phyloP scores from a whole-genome alignment of 257 asterid genomes.

The Solanum pimpinellifolium region DNA sequence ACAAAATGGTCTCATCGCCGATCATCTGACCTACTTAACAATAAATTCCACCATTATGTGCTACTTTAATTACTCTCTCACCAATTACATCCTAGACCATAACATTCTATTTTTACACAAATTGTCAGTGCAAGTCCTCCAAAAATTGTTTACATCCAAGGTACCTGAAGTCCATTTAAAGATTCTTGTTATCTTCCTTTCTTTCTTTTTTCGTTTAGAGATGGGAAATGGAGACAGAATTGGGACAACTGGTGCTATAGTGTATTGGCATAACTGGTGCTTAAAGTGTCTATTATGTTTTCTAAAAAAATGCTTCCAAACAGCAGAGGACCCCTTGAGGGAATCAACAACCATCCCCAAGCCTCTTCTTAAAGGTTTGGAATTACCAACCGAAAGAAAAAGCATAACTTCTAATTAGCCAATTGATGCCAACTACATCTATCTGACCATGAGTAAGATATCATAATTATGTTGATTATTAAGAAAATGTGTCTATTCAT shows the following conservation, averaged over 20 bases:
- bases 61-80: neutral
- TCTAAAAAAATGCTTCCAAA: neutral
- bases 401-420: neutral
- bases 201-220: neutral
- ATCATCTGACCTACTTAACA: neutral
- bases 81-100: neutral
- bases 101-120: neutral
- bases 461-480: neutral
- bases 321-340: neutral
- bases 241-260: neutral
- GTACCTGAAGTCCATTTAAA: neutral
- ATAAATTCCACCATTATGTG: neutral
- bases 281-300: neutral
- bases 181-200: neutral
- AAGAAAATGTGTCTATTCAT: neutral
- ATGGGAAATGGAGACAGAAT: neutral
- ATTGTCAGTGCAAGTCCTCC: neutral
- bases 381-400: neutral
- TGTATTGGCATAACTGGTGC: neutral
- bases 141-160: neutral
- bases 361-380: neutral
- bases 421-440: neutral
- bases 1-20: neutral
- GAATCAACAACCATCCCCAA: neutral
- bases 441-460: neutral